These are phyloP conservation scores for Tubosaeta sp. DNA, from an alignment of 768 basidiomycete species.

Conservation along the genomic window DNA sequence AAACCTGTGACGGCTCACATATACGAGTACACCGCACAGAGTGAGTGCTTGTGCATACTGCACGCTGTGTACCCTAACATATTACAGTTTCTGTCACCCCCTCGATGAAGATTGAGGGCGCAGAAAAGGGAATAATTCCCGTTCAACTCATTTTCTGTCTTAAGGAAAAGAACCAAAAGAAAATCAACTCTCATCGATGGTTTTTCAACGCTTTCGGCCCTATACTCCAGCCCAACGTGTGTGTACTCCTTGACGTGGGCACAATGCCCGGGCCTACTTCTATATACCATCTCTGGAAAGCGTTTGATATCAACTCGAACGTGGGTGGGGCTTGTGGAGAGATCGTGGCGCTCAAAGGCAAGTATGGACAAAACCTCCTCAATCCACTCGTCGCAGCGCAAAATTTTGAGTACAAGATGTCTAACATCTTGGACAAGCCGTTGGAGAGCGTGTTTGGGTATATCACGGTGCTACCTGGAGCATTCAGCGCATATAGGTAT, in stretches of 20 bases:
- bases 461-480: constrained; percentile 90
- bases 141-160: constrained; percentile 92
- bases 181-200: constrained; percentile 94
- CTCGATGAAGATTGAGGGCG: constrained; percentile 74
- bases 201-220: constrained; percentile 90
- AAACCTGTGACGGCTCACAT: constrained; percentile 86
- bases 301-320: constrained; percentile 88
- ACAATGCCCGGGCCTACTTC: constrained; percentile 83
- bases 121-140: constrained; percentile 77
- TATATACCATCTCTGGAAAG: constrained; percentile 93
- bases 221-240: constrained; percentile 85
- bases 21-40: constrained; percentile 92
- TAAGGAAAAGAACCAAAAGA: constrained; percentile 92
- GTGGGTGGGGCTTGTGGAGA: constrained; percentile 96
- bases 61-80: constrained; percentile 6
- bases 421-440: constrained; percentile 90
- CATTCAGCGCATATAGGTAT: constrained; percentile 89
- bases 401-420: constrained; percentile 95
- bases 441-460: constrained; percentile 89
- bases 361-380: constrained; percentile 69
- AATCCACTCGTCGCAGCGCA: constrained; percentile 89
- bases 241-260: constrained; percentile 85
- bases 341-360: constrained; percentile 88
- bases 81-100: constrained; percentile 72
- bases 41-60: constrained; percentile 32